phyloP scores from a whole-genome alignment of 148 eudicot genomes.

The Polygonum maritimum region DNA sequence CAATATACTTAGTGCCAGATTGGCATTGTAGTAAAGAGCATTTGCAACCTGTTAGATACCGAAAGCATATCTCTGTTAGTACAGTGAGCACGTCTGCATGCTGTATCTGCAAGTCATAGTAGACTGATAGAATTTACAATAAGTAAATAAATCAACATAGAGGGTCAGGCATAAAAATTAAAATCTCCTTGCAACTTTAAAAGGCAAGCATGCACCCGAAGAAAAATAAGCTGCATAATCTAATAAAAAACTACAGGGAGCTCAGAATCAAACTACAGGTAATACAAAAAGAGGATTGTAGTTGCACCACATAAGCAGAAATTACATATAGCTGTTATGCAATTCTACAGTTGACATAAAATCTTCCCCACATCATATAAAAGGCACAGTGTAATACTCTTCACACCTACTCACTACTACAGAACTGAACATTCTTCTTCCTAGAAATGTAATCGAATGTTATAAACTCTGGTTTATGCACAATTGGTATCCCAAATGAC shows the following conservation, averaged over 20 bases:
- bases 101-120: not conserved
- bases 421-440: not conserved
- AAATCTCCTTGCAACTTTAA: too few species aligned
- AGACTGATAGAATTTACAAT: too few species aligned
- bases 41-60: constrained; percentile 58
- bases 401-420: not conserved
- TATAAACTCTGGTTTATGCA: not conserved
- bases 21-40: constrained; percentile 86
- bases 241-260: too few species aligned
- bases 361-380: not conserved
- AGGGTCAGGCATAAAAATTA: too few species aligned
- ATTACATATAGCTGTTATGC: not conserved
- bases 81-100: not conserved
- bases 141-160: too few species aligned
- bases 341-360: not conserved
- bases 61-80: constrained; percentile 1
- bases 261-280: too few species aligned
- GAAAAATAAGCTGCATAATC: too few species aligned
- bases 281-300: too few species aligned
- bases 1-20: constrained; percentile 58
- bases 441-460: not conserved
- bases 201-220: too few species aligned
- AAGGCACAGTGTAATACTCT: not conserved
- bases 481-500: not conserved
- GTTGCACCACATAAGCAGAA: not conserved